Base-by-base conservation (phyloP, 2,329 filamentous ascomycete genomes). In the Aureobasidium sp. region DNA sequence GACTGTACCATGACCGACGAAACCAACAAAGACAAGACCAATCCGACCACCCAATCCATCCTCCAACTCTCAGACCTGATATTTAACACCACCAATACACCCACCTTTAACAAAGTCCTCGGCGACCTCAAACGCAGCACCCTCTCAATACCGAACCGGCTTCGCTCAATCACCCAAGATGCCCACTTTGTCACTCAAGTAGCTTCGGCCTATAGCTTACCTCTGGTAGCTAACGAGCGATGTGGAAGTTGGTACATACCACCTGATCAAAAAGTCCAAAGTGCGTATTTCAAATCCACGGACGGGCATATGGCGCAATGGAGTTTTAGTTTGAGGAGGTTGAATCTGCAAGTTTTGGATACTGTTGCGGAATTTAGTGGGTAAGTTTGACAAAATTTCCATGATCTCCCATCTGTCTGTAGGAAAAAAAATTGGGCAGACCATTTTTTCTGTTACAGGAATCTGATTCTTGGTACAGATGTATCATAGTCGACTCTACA, bases 201-300 rank as follows among this genome's bases (percentile, higher is more conserved):
- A 0, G 77, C 80, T 1, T 66, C 68, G 1, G 74, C 76, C 0
- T 81, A 76, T 60, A 59, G 63, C 3, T 73, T 91, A 1, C 89
- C 90, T 0, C 74, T 97, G 1, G 75, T 97, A 12, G 90, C 91
- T 25, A 98, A 98, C 65, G 90, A 97, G 73, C 80, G 93, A 56
- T 97, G 93, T 67, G 93, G 93, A 0, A 91, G 88, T 69, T 98
- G 93, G 93, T 97, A 97, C 67, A 86, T 97, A 22, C 70, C 72
- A 2, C 84, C 84, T 0, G 68, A 68, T 6, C 63, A 64, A 22
- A 93, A 91, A 69, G 71, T 66, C 1, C 86, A 80, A 27, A 90
- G 86, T 59, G 88, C 86, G 27, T 98, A 97, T 70, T 98, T 97
- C 72, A 98, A 98, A 76, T 95, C 88, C 70, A 98, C 93, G 2